Percentiles rank a stretch among this genome's conserved stretches.
Conservation (phyloP, 164 flowering plant species). For the Taxillus chinensis region DNA sequence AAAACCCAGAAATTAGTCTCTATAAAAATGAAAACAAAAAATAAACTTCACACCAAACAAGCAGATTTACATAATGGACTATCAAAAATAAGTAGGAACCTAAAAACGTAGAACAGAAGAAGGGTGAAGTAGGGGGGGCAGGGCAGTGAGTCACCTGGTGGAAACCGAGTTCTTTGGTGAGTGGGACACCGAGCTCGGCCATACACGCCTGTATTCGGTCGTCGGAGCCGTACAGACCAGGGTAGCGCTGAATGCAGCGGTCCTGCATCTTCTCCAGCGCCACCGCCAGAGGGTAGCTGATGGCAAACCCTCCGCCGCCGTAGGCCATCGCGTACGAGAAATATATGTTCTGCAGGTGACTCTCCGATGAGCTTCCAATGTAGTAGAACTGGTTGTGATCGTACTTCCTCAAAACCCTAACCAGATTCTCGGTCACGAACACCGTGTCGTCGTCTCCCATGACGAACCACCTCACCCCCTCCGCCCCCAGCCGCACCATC, state of each 20-base stretch:
- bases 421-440: constrained; percentile 49
- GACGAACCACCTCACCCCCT: constrained; percentile 57
- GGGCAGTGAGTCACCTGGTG: constrained; percentile 42
- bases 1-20: background rate
- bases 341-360: constrained; percentile 63
- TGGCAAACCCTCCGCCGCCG: constrained; percentile 74
- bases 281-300: constrained; percentile 52
- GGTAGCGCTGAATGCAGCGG: constrained; percentile 53
- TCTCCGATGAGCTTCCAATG: constrained; percentile 60
- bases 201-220: constrained; percentile 75
- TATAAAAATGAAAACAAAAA: background rate
- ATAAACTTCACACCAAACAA: no score
- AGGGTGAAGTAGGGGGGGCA: background rate
- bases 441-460: constrained; percentile 79
- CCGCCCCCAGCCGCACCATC: constrained; percentile 34
- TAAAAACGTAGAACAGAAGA: background rate
- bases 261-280: constrained; percentile 59
- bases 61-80: background rate
- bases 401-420: constrained; percentile 43
- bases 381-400: constrained; percentile 55
- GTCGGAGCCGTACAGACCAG: constrained; percentile 60
- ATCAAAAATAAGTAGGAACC: background rate
- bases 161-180: constrained; percentile 64
- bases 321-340: constrained; percentile 69
- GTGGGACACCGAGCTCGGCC: constrained; percentile 82